A percentile compares a stretch with the other conserved stretches of the same genome.
These are phyloP conservation scores for Phoma sp. DNA, from an alignment of 2,329 filamentous ascomycete species.

Conservation along the genomic window DNA sequence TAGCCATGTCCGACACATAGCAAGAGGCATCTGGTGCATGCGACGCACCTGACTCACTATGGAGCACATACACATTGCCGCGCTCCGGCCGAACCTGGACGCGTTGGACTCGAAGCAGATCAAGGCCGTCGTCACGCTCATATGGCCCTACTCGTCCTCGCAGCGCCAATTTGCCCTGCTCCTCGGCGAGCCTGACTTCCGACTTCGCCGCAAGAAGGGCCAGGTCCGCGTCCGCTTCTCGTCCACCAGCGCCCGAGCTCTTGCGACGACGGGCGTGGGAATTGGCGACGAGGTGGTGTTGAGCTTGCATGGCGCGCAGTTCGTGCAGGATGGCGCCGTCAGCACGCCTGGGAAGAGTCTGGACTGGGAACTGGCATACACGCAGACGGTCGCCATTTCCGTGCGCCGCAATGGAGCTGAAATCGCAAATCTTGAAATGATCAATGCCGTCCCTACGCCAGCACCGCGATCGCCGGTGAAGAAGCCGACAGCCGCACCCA, in stretches of 20 bases:
- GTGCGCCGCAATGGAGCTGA: conserved; percentile 57
- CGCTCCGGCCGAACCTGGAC: conserved; percentile 42
- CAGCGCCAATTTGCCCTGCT: conserved; percentile 77
- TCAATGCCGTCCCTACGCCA: conserved; percentile 48
- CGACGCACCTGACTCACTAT: conserved; percentile 25
- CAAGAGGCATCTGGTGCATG: not conserved
- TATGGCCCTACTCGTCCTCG: conserved; percentile 89
- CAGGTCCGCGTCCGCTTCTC: conserved; percentile 82
- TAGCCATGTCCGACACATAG: conserved; percentile 9
- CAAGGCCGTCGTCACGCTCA: conserved; percentile 78
- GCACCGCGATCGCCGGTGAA: conserved; percentile 33
- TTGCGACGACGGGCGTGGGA: conserved; percentile 72
- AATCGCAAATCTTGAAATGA: conserved; percentile 61
- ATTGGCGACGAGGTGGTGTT: conserved; percentile 81
- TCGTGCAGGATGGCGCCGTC: conserved; percentile 63
- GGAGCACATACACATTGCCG: conserved; percentile 42
- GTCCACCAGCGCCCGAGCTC: conserved; percentile 72
- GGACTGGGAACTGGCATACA: conserved; percentile 64
- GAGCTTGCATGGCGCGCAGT: conserved; percentile 72
- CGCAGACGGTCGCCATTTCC: conserved; percentile 46
- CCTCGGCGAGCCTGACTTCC: conserved; percentile 84
- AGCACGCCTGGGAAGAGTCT: conserved; percentile 65
- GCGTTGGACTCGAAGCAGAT: conserved; percentile 53
- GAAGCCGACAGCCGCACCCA: conserved; percentile 10
- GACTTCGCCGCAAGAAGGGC: conserved; percentile 76